Conservation (phyloP, 352 stramenopile species). For the Phytophthora foliorum region DNA sequence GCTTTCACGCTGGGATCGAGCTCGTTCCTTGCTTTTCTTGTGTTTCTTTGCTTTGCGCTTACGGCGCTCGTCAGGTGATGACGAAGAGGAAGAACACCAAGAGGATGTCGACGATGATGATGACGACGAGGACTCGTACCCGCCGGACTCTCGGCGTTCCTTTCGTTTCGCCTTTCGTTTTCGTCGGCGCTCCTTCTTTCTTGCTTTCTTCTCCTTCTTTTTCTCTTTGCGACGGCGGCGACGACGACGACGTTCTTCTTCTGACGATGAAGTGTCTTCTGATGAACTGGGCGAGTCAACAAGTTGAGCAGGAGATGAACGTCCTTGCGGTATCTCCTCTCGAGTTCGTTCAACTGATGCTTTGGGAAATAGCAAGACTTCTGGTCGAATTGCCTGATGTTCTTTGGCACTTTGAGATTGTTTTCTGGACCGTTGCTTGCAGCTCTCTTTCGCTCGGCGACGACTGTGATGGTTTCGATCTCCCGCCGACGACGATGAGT, state of each 20-base stretch:
- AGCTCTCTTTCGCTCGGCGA: conserved; percentile 21
- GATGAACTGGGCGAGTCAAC: conserved; percentile 18
- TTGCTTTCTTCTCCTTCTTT: conserved; percentile 36
- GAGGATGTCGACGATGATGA: conserved; percentile 25
- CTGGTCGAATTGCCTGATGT: not conserved
- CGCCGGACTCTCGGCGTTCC: conserved; percentile 23
- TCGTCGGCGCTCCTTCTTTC: conserved; percentile 35
- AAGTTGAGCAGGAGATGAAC: not conserved
- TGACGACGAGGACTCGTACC: conserved; percentile 35
- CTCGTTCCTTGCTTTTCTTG: conserved; percentile 40
- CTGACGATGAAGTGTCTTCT: conserved; percentile 29
- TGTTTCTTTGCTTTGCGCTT: conserved; percentile 45
- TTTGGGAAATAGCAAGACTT: conserved; percentile 15
- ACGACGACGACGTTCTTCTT: conserved; percentile 34
- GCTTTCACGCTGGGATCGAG: conserved; percentile 24
- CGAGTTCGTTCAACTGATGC: not conserved
- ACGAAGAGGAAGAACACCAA: conserved; percentile 34
- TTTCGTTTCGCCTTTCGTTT: conserved; percentile 38
- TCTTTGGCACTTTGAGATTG: conserved; percentile 18
- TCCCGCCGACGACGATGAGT: conserved; percentile 31
- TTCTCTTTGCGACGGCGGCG: conserved; percentile 27
- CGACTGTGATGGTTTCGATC: not conserved
- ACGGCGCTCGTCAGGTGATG: conserved; percentile 38
- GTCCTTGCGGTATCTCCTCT: conserved; percentile 4
- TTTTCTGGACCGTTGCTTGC: conserved; percentile 15